phyloP scores from a whole-genome alignment of 2,329 filamentous ascomycete genomes.

The Knufia fluminis region DNA sequence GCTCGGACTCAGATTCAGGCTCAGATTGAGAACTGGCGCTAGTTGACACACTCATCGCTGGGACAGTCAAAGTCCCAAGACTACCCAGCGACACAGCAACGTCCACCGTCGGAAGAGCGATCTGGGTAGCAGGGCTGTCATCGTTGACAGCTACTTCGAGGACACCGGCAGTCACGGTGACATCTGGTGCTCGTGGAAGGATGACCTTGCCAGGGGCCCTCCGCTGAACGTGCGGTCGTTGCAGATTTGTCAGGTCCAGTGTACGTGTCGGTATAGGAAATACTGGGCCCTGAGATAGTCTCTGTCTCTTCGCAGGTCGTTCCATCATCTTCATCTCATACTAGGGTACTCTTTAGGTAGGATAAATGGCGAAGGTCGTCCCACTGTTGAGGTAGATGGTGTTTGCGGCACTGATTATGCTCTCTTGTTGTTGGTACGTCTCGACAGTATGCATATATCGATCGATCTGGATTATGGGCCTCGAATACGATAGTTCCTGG shows the following conservation, averaged over 20 bases:
- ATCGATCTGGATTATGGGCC: too few relatives aligned
- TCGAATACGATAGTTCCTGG: too few relatives aligned
- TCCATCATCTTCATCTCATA: conserved; percentile 14
- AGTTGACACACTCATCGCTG: background rate
- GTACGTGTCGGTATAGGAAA: conserved; percentile 13
- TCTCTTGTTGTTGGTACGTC: too few relatives aligned
- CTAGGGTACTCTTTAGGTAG: background rate
- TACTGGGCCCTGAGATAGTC: conserved; percentile 10
- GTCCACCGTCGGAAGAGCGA: conserved; percentile 14
- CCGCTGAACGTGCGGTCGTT: conserved; percentile 12
- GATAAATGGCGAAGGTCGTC: too few relatives aligned
- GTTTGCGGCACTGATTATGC: too few relatives aligned
- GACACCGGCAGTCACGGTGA: conserved; percentile 18
- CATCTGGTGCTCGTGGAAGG: conserved; percentile 15
- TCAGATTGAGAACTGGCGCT: background rate
- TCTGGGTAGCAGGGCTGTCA: conserved; percentile 16
- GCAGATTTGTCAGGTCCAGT: conserved; percentile 17
- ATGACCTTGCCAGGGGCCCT: conserved; percentile 5
- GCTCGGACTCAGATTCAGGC: background rate
- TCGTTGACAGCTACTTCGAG: conserved; percentile 21
- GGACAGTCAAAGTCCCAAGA: conserved; percentile 15
- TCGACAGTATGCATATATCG: too few relatives aligned
- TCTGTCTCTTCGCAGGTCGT: conserved; percentile 20
- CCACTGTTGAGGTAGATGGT: too few relatives aligned
- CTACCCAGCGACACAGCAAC: conserved; percentile 16